phyloP scores from a whole-genome alignment of 805 yeast genomes.

The Yarrowia divulgata region DNA sequence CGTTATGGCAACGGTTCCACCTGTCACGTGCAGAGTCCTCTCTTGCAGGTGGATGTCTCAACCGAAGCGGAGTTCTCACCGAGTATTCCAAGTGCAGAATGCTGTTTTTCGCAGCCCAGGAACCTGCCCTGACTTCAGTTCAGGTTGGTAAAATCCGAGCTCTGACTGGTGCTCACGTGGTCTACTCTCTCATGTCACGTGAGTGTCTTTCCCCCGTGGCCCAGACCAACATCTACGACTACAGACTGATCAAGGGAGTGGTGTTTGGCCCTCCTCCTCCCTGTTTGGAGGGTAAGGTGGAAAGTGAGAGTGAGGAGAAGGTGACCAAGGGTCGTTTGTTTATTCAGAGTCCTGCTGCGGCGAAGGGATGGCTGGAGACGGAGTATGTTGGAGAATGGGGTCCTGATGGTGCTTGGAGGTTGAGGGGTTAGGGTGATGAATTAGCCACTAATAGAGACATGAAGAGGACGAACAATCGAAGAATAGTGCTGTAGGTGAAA shows the following conservation, averaged over 20 bases:
- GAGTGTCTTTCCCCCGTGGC: constrained; percentile 48
- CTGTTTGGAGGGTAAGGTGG: constrained; percentile 46
- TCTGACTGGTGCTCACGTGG: constrained; percentile 50
- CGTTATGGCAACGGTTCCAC: constrained; percentile 8
- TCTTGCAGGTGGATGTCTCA: constrained; percentile 14
- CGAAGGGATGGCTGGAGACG: constrained; percentile 23
- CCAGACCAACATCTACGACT: constrained; percentile 49
- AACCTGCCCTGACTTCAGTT: constrained; percentile 43
- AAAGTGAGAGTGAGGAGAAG: constrained; percentile 42
- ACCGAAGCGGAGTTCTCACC: constrained; percentile 41
- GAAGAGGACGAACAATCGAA: too few species aligned
- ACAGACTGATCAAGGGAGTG: constrained; percentile 41
- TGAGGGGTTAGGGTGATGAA: neutral
- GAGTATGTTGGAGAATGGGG: constrained; percentile 39
- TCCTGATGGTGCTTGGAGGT: constrained; percentile 27
- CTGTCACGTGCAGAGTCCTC: constrained; percentile 23
- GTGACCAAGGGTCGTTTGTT: constrained; percentile 45
- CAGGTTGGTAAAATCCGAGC: constrained; percentile 47
- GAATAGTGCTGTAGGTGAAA: too few species aligned
- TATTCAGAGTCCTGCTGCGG: constrained; percentile 45
- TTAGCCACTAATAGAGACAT: too few species aligned
- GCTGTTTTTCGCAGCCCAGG: constrained; percentile 40
- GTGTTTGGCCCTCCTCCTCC: constrained; percentile 49
- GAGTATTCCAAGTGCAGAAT: constrained; percentile 39
- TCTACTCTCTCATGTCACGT: constrained; percentile 49